A percentile compares a stretch with the other conserved stretches of the same genome.
Conservation (phyloP, 129 eudicot genomes). For the Centrapalus pauciflorus region DNA sequence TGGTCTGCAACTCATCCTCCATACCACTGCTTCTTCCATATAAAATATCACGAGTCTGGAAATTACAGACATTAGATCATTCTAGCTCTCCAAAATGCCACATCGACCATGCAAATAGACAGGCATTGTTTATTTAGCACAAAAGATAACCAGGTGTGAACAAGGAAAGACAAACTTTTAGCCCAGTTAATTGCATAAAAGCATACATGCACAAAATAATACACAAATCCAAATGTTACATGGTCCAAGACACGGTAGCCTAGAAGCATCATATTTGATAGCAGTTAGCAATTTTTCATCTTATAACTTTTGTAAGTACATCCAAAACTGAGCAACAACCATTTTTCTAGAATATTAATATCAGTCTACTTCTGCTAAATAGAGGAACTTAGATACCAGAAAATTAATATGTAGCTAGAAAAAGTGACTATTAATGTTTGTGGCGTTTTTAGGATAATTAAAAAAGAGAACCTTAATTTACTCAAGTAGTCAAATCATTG, state of each 20-base stretch:
- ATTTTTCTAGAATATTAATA: too few species aligned
- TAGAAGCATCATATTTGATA: too few species aligned
- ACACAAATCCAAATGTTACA: neutral
- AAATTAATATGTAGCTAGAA: neutral
- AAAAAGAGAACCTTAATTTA: neutral
- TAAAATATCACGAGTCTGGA: slow-evolving; percentile 65
- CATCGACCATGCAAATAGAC: neutral
- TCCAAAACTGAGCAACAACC: too few species aligned
- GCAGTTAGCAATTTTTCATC: too few species aligned
- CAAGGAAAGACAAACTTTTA: neutral
- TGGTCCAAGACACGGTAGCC: too few species aligned
- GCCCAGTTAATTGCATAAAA: neutral
- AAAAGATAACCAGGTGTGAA: neutral
- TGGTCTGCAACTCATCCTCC: slow-evolving; percentile 40
- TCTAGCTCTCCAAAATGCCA: neutral
- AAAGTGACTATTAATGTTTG: neutral
- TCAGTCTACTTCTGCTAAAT: too few species aligned
- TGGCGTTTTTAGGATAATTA: neutral
- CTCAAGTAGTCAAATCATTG: neutral
- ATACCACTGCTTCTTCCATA: slow-evolving; percentile 31
- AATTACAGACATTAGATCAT: slow-evolving; percentile 19
- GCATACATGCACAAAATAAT: neutral
- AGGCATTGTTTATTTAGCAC: too few species aligned
- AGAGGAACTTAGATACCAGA: too few species aligned
- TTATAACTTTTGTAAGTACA: too few species aligned